phyloP scores from a whole-genome alignment of 2,329 filamentous ascomycete species.

The Aspergillus hortae region DNA sequence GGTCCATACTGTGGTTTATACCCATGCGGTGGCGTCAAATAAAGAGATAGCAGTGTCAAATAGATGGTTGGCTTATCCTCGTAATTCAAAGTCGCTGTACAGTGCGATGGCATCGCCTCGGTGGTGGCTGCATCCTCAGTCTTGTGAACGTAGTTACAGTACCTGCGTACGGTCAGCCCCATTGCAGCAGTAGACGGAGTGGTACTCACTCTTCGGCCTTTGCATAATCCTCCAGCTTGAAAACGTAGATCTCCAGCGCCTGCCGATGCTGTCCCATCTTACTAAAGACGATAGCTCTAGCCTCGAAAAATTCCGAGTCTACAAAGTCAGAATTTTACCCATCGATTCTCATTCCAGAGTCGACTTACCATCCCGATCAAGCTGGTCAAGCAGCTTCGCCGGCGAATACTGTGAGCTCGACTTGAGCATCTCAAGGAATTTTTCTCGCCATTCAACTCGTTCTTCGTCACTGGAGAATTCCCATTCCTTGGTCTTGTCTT shows the following conservation, averaged over 20 bases:
- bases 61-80: conserved; percentile 75
- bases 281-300: conserved; percentile 83
- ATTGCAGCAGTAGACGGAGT: not conserved
- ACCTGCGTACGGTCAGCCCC: conserved; percentile 47
- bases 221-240: conserved; percentile 78
- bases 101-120: conserved; percentile 31
- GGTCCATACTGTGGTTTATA: conserved; percentile 71
- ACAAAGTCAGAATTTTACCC: conserved; percentile 3
- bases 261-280: conserved; percentile 96
- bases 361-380: conserved; percentile 72
- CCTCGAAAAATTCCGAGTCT: conserved; percentile 85
- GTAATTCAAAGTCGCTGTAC: conserved; percentile 42
- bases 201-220: conserved; percentile 85
- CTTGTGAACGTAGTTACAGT: conserved; percentile 84
- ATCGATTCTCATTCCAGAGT: not conserved
- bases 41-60: conserved; percentile 83
- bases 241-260: conserved; percentile 95
- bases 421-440: conserved; percentile 70
- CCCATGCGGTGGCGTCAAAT: conserved; percentile 74
- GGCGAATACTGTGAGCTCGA: conserved; percentile 78
- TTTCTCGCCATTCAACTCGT: conserved; percentile 59
- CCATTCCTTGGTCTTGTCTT: conserved; percentile 32
- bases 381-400: conserved; percentile 68
- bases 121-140: conserved; percentile 47
- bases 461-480: conserved; percentile 40